Evolutionary conservation across 2,329 filamentous ascomycete species (phyloP).

Genomic region (Hypoxylon sp.): DNA sequence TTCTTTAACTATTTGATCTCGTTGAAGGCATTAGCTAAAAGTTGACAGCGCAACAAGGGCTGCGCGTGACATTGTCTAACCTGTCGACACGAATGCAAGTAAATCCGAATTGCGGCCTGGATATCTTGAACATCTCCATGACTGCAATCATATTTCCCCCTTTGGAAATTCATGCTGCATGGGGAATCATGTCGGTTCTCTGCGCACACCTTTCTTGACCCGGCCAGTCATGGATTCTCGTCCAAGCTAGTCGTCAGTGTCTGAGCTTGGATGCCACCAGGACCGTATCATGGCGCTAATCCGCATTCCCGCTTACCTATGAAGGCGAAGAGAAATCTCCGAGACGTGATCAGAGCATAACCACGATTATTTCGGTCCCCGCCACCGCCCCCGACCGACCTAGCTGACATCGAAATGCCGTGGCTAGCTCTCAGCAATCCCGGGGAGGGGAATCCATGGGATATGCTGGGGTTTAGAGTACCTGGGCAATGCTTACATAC

Average conservation of each 20-base stretch:
- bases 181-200: not conserved
- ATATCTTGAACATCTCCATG: not conserved
- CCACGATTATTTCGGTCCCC: no score
- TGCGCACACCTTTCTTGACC: not conserved
- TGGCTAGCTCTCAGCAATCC: conserved; percentile 9
- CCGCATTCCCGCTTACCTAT: conserved; percentile 21
- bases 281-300: conserved; percentile 2
- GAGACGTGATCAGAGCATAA: no score
- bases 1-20: not conserved
- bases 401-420: conserved; percentile 27
- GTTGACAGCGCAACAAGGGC: not conserved
- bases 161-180: not conserved
- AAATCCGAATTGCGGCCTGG: not conserved
- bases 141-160: not conserved
- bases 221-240: not conserved
- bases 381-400: no score
- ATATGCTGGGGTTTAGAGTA: not conserved
- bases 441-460: conserved; percentile 13
- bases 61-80: no score
- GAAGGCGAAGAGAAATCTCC: conserved; percentile 25
- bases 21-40: not conserved
- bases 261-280: not conserved
- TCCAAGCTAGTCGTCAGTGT: not conserved
- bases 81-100: not conserved
- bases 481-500: not conserved